Evolutionary conservation across 176 grass and related monocot species (phyloP), one percentile per base, ranked within the genome.

Genomic region (Tillandsia fasciculata): DNA sequence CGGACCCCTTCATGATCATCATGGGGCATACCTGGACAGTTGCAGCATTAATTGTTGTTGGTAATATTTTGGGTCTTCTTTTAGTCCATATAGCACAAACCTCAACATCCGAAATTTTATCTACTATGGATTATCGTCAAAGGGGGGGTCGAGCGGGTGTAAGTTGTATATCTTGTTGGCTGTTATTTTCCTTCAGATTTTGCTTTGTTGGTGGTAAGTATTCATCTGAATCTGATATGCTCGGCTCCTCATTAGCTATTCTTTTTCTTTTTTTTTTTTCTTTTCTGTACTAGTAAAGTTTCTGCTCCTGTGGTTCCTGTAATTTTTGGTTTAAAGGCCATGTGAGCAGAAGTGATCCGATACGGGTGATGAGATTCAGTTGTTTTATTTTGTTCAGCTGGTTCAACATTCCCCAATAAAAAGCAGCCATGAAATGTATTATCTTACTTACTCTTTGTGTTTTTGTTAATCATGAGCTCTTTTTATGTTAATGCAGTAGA

Each of bases 221-320:
- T 82, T 85, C 73, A 67, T 83, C 33, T 84, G 82, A 81, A 93
- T 9, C 17, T 23, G n/a, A 82, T 86, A 52, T 79, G 73, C 67
- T 80, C 67, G 66, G 70, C 81, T 84, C 53, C 74, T 42, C 26
- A 42, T 74, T 76, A 85, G 77, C 74, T 79, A 78, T 80, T 83
- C 66, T 71, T 87, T 80, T 83, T 77, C 74, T 18, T 64, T 77
- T 84, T 13, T 99, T 79, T 69, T 24, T 29, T 33, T 7, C 33
- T 42, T 7, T 42, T 42, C 4, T 42, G 5, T 42, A 42, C 33
- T 42, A 7, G 33, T 42, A 79, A 23, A 50, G 17, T 26, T 49
- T 84, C 74, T 85, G 86, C 87, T 99, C 95, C 82, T 90, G 74
- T 96, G 95, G 87, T 99, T 83, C 90, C 84, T 94, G 87, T 99